Evolutionary conservation across 176 grass and related monocot species (phyloP).

Genomic region (Rhynchospora breviuscula): DNA sequence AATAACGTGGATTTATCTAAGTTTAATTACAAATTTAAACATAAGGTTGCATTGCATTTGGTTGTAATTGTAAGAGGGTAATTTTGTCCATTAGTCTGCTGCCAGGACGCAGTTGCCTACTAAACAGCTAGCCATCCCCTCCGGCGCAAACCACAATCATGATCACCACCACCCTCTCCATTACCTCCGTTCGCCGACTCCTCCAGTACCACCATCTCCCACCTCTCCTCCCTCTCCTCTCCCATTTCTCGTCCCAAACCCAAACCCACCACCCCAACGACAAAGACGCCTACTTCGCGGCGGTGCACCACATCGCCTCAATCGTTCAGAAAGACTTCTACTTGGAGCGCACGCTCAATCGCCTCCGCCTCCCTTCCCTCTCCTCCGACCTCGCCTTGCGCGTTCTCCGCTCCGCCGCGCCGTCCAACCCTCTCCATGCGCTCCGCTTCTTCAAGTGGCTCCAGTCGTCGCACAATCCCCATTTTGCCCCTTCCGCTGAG

Average conservation of each 20-base stretch:
- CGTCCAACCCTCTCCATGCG: slow-evolving; percentile 60
- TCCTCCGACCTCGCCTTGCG: slow-evolving; percentile 71
- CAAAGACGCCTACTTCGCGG: slow-evolving; percentile 87
- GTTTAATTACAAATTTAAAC: too few species aligned
- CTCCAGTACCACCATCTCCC: slow-evolving; percentile 11
- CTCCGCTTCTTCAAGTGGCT: slow-evolving; percentile 83
- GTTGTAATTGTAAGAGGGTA: too few species aligned
- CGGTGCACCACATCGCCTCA: slow-evolving; percentile 67
- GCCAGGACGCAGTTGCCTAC: too few species aligned
- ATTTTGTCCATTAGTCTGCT: too few species aligned
- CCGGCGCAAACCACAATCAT: neutral
- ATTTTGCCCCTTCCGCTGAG: slow-evolving; percentile 54
- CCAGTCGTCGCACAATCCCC: slow-evolving; percentile 33
- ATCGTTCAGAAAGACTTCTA: slow-evolving; percentile 97
- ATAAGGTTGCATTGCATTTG: too few species aligned
- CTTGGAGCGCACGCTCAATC: slow-evolving; percentile 83
- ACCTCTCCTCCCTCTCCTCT: neutral
- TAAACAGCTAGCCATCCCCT: neutral
- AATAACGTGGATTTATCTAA: too few species aligned
- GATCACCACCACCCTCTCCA: neutral
- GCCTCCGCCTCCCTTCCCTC: slow-evolving; percentile 78
- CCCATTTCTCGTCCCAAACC: slow-evolving; percentile 15
- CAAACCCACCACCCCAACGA: slow-evolving; percentile 35
- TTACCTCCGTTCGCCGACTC: slow-evolving; percentile 14
- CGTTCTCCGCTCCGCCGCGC: slow-evolving; percentile 54